Conservation (phyloP, 306 rosid genomes). For the Cucurbita moschata region DNA sequence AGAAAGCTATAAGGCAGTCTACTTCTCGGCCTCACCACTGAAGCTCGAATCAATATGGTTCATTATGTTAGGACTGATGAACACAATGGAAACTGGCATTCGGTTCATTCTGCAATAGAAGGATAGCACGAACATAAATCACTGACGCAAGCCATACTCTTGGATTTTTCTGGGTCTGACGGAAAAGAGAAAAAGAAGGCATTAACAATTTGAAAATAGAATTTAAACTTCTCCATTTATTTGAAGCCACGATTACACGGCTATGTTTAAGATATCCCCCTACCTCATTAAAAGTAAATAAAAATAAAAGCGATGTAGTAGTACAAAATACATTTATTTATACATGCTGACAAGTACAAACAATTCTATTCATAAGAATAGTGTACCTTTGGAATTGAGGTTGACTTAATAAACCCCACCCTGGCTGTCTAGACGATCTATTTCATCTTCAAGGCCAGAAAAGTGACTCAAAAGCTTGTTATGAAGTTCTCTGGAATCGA, state of each 20-base stretch:
- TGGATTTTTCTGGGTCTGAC: background rate
- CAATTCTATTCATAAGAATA: background rate
- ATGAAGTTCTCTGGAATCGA: constrained; percentile 32
- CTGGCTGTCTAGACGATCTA: constrained; percentile 46
- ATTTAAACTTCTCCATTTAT: background rate
- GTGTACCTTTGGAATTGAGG: background rate
- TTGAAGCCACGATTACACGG: background rate
- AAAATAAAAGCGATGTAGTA: background rate
- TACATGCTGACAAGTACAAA: background rate
- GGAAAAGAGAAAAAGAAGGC: background rate
- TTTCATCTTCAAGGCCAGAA: constrained; percentile 54
- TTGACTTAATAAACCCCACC: constrained; percentile 22
- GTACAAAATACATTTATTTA: background rate
- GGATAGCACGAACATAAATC: background rate
- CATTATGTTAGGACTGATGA: background rate
- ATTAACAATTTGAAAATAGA: background rate
- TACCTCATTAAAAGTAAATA: background rate
- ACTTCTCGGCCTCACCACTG: background rate
- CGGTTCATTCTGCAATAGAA: background rate
- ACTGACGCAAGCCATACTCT: background rate
- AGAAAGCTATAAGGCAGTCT: background rate
- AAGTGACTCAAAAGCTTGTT: constrained; percentile 36
- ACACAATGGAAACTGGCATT: background rate
- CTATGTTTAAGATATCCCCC: background rate
- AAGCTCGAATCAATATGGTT: background rate